phyloP scores from a whole-genome alignment of 805 yeast species.

The Wickerhamomyces strasburgensis region DNA sequence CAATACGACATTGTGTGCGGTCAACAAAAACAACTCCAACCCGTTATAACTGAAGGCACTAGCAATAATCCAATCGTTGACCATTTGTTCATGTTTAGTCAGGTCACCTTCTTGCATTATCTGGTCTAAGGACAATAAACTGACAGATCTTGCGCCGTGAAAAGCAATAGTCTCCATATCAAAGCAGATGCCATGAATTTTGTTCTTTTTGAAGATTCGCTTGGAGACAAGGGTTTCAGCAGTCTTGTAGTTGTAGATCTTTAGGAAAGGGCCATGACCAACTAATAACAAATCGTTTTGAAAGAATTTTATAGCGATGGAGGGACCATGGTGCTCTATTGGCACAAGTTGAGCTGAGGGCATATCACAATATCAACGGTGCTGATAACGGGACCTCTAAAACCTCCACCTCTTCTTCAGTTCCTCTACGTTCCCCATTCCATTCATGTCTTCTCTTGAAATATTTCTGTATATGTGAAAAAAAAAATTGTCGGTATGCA shows the following conservation, averaged over 20 bases:
- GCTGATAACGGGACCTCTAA: too few relatives aligned
- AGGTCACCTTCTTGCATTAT: constrained; percentile 23
- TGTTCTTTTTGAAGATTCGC: constrained; percentile 61
- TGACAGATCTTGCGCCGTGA: constrained; percentile 73
- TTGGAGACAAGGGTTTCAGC: constrained; percentile 34
- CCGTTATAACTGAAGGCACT: constrained; percentile 43
- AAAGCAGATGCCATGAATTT: constrained; percentile 71
- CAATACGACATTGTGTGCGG: constrained; percentile 73
- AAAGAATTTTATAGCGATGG: constrained; percentile 17
- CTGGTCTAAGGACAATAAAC: constrained; percentile 34
- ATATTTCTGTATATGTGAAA: too few relatives aligned
- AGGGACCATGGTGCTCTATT: constrained; percentile 17
- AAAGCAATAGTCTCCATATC: constrained; percentile 33
- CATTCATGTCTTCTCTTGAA: too few relatives aligned
- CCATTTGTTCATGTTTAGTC: constrained; percentile 38
- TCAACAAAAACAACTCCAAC: constrained; percentile 46
- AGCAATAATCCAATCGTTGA: constrained; percentile 78
- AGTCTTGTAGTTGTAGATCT: constrained; percentile 43
- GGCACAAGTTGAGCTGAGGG: too few relatives aligned
- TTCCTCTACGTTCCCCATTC: too few relatives aligned
- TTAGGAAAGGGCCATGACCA: constrained; percentile 70
- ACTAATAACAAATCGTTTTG: constrained; percentile 38
- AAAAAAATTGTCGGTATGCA: too few relatives aligned
- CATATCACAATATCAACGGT: too few relatives aligned
- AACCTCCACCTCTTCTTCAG: background rate